Evolutionary conservation across 2,329 filamentous ascomycete genomes (phyloP).

Genomic region (Pyrenophora teres): DNA sequence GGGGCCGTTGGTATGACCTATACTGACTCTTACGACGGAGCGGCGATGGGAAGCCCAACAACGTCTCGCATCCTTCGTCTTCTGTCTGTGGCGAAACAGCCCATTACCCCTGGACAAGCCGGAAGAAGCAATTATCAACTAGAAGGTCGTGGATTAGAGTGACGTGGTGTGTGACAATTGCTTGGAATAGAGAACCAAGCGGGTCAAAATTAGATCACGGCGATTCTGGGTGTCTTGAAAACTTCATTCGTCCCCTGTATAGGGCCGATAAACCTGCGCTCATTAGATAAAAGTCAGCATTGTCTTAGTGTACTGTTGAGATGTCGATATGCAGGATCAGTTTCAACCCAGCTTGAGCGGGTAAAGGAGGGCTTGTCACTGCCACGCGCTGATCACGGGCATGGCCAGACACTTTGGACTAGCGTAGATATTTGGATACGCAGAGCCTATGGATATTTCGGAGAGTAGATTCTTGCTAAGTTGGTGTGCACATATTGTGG

Average conservation of each 20-base stretch:
- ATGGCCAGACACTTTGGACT: not conserved
- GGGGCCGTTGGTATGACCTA: not conserved
- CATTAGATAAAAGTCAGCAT: constrained; percentile 5
- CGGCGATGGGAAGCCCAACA: not conserved
- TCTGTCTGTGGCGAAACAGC: not conserved
- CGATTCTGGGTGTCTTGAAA: not conserved
- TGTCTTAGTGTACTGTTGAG: not conserved
- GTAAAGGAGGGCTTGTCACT: not conserved
- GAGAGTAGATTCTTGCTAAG: not conserved
- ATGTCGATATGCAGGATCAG: not conserved
- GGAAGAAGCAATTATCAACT: not conserved
- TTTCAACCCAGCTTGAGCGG: not conserved
- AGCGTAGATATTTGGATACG: not conserved
- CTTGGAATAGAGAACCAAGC: not conserved
- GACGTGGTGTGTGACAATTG: not conserved
- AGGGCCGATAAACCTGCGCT: not conserved
- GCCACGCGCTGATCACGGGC: not conserved
- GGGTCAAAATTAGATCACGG: not conserved
- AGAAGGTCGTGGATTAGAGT: not conserved
- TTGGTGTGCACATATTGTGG: not conserved
- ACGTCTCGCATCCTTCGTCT: constrained; percentile 1
- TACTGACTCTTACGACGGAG: not conserved
- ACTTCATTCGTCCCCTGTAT: not conserved
- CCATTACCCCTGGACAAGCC: not conserved
- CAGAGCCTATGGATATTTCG: too few relatives aligned